Evolutionary conservation across 1,139 yeast genomes (phyloP).

Genomic region (Saccharomycopsis hybrid): DNA sequence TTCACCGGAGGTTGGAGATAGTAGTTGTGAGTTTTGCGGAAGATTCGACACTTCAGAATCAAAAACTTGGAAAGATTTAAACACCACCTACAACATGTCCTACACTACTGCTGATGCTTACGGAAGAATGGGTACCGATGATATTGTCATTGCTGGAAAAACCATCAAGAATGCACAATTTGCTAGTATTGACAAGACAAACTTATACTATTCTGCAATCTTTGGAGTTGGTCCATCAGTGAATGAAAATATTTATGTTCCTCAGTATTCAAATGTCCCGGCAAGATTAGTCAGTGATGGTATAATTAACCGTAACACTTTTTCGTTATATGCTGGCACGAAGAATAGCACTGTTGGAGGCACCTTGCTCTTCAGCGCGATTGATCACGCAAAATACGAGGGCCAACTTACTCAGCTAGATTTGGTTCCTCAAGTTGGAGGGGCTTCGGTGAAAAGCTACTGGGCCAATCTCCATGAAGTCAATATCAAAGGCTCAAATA

Average conservation of each 20-base stretch:
- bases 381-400: conserved; percentile 15
- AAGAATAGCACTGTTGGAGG: conserved; percentile 11
- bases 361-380: conserved; percentile 15
- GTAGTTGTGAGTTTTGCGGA: neutral
- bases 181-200: conserved; percentile 1
- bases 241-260: conserved; percentile 10
- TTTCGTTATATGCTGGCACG: conserved; percentile 13
- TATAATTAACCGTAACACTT: conserved; percentile 4
- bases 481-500: neutral
- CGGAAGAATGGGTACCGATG: conserved; percentile 15
- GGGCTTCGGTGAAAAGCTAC: conserved; percentile 5
- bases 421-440: conserved; percentile 3
- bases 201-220: neutral
- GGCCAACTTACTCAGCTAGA: conserved; percentile 11
- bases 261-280: conserved; percentile 12
- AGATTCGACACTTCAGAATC: conserved; percentile 1
- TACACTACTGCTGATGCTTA: conserved; percentile 9
- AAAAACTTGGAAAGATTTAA: conserved; percentile 2
- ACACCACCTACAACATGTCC: conserved; percentile 7
- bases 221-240: conserved; percentile 14
- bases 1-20: neutral
- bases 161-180: conserved; percentile 1
- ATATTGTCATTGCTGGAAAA: conserved; percentile 1
- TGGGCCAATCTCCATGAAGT: conserved; percentile 9
- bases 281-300: conserved; percentile 1